phyloP scores from a whole-genome alignment of 208 protist genomes.

The Acanthamoeba triangularis region DNA sequence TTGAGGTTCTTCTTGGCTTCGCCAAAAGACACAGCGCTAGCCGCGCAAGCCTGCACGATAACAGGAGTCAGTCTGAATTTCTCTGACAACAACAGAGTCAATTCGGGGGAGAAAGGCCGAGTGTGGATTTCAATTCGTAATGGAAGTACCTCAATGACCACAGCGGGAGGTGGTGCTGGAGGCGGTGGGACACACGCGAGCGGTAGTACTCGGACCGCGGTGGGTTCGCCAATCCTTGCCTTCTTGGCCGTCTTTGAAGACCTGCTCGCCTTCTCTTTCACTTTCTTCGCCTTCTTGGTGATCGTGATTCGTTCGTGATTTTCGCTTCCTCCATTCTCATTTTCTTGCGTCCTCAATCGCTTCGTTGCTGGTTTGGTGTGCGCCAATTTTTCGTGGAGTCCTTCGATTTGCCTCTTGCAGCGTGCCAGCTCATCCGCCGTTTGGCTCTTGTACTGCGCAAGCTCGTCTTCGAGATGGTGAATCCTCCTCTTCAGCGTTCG shows the following conservation, averaged over 20 bases:
- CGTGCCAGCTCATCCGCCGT: background rate
- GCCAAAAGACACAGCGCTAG: background rate
- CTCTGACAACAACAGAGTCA: too few relatives aligned
- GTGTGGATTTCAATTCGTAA: background rate
- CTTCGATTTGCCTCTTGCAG: background rate
- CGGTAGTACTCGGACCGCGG: background rate
- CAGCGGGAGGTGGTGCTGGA: background rate
- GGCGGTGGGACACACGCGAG: background rate
- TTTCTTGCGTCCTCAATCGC: background rate
- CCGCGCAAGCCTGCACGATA: background rate
- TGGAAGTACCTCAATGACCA: background rate
- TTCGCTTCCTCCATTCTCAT: background rate
- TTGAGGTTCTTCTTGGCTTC: conserved; percentile 31
- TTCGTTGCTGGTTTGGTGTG: background rate
- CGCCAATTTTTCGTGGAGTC: background rate
- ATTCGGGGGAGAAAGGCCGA: background rate
- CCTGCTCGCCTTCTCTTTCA: background rate
- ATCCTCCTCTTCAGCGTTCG: background rate
- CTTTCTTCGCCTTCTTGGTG: background rate
- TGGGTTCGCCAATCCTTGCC: background rate
- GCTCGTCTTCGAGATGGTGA: background rate
- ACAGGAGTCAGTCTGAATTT: background rate
- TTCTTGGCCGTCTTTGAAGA: background rate
- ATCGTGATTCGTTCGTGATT: background rate
- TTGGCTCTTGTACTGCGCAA: background rate